Evolutionary conservation across 805 yeast species (phyloP).

Genomic region (Torulaspora indica): DNA sequence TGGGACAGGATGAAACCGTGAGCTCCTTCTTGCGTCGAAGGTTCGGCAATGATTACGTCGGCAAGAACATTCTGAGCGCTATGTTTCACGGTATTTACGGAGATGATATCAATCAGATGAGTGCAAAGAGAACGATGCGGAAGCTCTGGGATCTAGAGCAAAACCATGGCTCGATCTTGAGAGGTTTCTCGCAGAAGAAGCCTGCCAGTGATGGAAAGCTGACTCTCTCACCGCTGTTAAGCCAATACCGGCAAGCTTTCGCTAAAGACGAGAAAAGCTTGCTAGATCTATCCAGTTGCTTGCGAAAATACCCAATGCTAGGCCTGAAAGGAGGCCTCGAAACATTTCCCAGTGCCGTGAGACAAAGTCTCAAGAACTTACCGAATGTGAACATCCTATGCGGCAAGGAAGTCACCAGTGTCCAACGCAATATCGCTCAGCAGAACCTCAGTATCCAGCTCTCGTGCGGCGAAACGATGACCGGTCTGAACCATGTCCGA

Average conservation of each 20-base stretch:
- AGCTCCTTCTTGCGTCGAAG: constrained; percentile 62
- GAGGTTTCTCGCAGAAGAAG: constrained; percentile 40
- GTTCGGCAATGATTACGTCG: constrained; percentile 48
- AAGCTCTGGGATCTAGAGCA: constrained; percentile 53
- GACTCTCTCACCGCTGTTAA: constrained; percentile 31
- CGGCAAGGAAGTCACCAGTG: constrained; percentile 11
- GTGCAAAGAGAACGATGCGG: constrained; percentile 60
- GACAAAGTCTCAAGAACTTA: constrained; percentile 35
- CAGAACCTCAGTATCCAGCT: constrained; percentile 2
- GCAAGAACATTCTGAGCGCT: constrained; percentile 69
- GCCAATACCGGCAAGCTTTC: constrained; percentile 39
- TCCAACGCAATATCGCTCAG: constrained; percentile 4
- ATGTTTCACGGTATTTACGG: constrained; percentile 87
- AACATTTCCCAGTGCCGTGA: constrained; percentile 45
- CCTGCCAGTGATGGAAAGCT: constrained; percentile 22
- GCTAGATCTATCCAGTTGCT: constrained; percentile 31
- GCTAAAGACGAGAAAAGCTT: constrained; percentile 40
- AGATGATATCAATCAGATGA: constrained; percentile 64
- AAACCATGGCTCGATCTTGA: constrained; percentile 53
- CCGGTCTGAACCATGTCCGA: constrained; percentile 51
- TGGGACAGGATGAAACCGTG: constrained; percentile 61
- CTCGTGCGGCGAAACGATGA: constrained; percentile 4
- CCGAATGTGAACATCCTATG: constrained; percentile 35
- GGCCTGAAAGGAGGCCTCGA: constrained; percentile 54
- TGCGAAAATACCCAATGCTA: constrained; percentile 59